Conservation (phyloP, 1,284 basidiomycete genomes). For the Sanguinoderma infundibulare region DNA sequence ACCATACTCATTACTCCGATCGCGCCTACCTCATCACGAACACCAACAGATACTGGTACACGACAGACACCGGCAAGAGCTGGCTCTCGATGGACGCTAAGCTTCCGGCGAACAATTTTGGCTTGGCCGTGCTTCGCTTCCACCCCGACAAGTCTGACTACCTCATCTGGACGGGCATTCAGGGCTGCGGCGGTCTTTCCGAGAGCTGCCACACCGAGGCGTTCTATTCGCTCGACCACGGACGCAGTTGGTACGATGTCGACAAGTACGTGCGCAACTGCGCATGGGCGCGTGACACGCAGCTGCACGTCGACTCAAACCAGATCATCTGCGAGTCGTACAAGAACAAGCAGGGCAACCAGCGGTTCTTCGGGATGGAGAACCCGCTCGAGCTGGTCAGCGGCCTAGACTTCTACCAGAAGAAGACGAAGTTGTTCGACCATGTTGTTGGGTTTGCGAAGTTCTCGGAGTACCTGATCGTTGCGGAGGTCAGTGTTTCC, state of each 20-base stretch:
- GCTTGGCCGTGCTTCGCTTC: constrained; percentile 82
- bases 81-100: constrained; percentile 75
- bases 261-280: constrained; percentile 92
- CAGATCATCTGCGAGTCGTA: constrained; percentile 95
- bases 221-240: constrained; percentile 79
- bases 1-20: constrained; percentile 80
- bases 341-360: constrained; percentile 81
- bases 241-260: constrained; percentile 76
- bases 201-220: constrained; percentile 74
- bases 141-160: constrained; percentile 83
- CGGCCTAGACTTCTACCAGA: constrained; percentile 77
- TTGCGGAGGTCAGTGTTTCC: constrained; percentile 76
- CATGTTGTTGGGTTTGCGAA: constrained; percentile 94
- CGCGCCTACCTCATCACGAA: constrained; percentile 91
- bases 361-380: constrained; percentile 57
- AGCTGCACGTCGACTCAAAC: constrained; percentile 80
- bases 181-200: constrained; percentile 57
- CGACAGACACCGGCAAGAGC: constrained; percentile 78
- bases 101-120: constrained; percentile 79
- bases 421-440: constrained; percentile 81
- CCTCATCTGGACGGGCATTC: constrained; percentile 89
- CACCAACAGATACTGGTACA: constrained; percentile 71
- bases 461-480: constrained; percentile 94
- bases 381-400: constrained; percentile 84
- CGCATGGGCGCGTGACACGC: constrained; percentile 86